These are phyloP conservation scores for Dionaea muscipula DNA, from an alignment of 179 eudicot species.

Conservation along the genomic window DNA sequence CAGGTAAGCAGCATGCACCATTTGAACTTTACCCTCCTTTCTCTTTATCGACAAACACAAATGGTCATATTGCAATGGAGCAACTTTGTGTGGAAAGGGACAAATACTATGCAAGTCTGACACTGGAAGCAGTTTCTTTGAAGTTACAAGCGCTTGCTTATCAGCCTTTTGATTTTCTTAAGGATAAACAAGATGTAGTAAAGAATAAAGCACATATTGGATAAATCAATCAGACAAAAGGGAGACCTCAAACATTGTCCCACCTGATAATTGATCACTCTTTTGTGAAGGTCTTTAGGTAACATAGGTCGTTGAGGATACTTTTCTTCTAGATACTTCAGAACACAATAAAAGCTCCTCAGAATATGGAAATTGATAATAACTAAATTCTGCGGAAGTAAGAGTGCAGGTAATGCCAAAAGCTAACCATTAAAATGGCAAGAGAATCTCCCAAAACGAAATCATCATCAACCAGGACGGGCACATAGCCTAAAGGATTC, in stretches of 20 bases:
- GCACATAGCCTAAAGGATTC: slow-evolving; percentile 74
- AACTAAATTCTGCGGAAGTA: background rate
- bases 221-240: no score
- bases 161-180: no score
- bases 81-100: no score
- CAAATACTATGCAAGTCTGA: no score
- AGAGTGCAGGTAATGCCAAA: background rate
- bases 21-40: no score
- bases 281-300: slow-evolving; percentile 59
- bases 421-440: slow-evolving; percentile 67
- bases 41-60: no score
- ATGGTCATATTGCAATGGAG: no score
- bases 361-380: background rate
- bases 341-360: slow-evolving; percentile 1
- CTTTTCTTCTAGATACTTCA: slow-evolving; percentile 83
- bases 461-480: slow-evolving; percentile 69
- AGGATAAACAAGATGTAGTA: no score
- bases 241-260: background rate
- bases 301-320: slow-evolving; percentile 71
- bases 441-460: slow-evolving; percentile 57
- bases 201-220: no score
- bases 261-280: slow-evolving; percentile 78
- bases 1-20: no score
- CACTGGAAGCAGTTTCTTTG: no score
- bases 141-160: no score